Percentiles rank a stretch among this genome's conserved stretches.
These are phyloP conservation scores for Brachypodium distachyon DNA, from an alignment of 202 grass and related monocot genomes.

Conservation along the genomic window DNA sequence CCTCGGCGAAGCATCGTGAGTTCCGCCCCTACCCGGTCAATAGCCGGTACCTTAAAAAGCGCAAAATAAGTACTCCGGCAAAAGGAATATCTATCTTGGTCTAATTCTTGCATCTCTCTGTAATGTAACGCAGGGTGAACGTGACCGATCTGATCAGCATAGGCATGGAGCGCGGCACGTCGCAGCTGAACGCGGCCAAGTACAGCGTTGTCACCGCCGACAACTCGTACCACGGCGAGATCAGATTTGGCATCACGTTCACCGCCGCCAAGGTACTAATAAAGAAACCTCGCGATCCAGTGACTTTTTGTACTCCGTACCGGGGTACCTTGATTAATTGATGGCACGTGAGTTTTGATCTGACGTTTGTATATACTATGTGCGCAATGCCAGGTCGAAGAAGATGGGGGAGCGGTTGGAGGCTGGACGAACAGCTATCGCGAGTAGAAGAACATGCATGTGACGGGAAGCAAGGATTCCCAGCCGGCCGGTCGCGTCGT, in stretches of 20 bases:
- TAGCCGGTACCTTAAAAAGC: background rate
- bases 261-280: conserved; percentile 37
- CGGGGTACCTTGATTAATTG: background rate
- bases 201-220: conserved; percentile 61
- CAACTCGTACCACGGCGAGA: conserved; percentile 59
- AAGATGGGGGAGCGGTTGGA: conserved; percentile 8
- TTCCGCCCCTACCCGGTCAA: background rate
- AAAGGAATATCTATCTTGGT: background rate
- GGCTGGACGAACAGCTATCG: conserved; percentile 35
- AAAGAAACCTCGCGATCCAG: background rate
- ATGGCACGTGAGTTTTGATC: background rate
- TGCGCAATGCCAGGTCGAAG: conserved; percentile 15
- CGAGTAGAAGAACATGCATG: conserved; percentile 5
- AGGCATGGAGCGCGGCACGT: conserved; percentile 53
- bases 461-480: too few species aligned
- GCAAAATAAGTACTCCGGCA: background rate
- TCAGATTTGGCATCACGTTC: conserved; percentile 62
- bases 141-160: conserved; percentile 60
- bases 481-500: too few species aligned
- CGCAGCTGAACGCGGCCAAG: conserved; percentile 33
- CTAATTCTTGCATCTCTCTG: background rate
- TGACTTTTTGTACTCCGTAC: background rate
- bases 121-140: conserved; percentile 46
- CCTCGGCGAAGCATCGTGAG: conserved; percentile 83
- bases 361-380: too few species aligned